These are phyloP conservation scores for Dendrobium huoshanense DNA, from an alignment of 106 monocot species.

Conservation along the genomic window DNA sequence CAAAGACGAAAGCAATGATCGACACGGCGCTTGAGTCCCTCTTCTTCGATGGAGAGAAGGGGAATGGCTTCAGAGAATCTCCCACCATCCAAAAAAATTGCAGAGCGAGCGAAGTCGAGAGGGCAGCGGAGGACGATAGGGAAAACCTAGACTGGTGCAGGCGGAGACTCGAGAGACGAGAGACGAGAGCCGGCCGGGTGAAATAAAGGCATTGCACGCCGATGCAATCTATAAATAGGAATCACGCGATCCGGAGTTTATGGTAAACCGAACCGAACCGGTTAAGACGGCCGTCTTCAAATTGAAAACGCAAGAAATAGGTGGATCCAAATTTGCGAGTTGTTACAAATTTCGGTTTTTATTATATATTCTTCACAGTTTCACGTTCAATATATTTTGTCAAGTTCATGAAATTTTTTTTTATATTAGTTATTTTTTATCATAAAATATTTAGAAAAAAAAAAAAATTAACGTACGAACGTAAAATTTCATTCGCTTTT, in stretches of 20 bases:
- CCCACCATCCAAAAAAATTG: conserved; percentile 14
- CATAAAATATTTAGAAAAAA: no score
- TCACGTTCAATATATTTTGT: no score
- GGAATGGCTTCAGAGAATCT: not conserved
- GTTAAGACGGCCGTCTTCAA: not conserved
- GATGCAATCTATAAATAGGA: not conserved
- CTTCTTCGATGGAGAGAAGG: conserved; percentile 4
- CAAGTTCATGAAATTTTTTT: no score
- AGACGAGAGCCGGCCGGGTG: not conserved
- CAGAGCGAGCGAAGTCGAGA: not conserved
- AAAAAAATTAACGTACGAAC: no score
- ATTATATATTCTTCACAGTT: no score
- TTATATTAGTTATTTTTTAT: no score
- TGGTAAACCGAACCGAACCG: not conserved
- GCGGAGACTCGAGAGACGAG: no score
- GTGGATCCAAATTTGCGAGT: no score
- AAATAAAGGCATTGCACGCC: not conserved
- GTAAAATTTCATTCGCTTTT: no score
- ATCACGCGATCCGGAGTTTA: no score
- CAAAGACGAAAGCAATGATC: not conserved
- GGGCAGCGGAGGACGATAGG: not conserved
- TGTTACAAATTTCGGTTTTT: no score
- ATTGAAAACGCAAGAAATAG: not conserved
- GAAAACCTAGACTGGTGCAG: no score
- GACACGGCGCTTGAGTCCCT: not conserved